These are phyloP conservation scores for Boletus insuetus DNA, from an alignment of 768 basidiomycete genomes.

Conservation along the genomic window DNA sequence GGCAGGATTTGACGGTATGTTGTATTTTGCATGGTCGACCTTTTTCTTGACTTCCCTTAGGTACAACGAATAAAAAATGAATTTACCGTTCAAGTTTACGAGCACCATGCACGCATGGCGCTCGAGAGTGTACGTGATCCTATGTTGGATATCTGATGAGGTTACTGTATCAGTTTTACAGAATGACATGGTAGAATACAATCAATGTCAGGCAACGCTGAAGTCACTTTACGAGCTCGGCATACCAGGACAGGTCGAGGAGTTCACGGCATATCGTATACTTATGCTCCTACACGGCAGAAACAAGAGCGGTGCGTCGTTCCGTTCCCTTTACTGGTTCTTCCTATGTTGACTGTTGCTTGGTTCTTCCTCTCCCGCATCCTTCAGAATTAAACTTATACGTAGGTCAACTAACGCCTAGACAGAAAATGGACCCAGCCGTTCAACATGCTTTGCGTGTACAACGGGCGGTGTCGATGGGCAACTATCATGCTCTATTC, in stretches of 20 bases:
- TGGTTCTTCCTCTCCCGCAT: not conserved
- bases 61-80: slow-evolving; percentile 99
- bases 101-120: slow-evolving; percentile 97
- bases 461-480: slow-evolving; percentile 84
- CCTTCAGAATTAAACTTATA: slow-evolving; percentile 86
- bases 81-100: slow-evolving; percentile 95
- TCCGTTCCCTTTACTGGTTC: not conserved
- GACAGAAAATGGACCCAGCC: slow-evolving; percentile 77
- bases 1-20: slow-evolving; percentile 96
- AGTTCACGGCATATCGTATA: slow-evolving; percentile 97
- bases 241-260: slow-evolving; percentile 87
- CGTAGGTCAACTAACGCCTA: slow-evolving; percentile 94
- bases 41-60: slow-evolving; percentile 39
- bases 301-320: slow-evolving; percentile 82
- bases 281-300: slow-evolving; percentile 92
- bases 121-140: slow-evolving; percentile 70
- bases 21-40: not conserved
- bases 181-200: slow-evolving; percentile 98
- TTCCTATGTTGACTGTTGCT: slow-evolving; percentile 1
- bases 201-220: slow-evolving; percentile 92
- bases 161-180: slow-evolving; percentile 36
- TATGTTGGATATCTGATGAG: not conserved
- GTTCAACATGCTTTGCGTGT: slow-evolving; percentile 90
- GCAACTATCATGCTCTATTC: slow-evolving; percentile 94
- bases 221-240: slow-evolving; percentile 91